Base-by-base conservation (phyloP, 176 grass and related monocot species). In the Triticum turgidum region DNA sequence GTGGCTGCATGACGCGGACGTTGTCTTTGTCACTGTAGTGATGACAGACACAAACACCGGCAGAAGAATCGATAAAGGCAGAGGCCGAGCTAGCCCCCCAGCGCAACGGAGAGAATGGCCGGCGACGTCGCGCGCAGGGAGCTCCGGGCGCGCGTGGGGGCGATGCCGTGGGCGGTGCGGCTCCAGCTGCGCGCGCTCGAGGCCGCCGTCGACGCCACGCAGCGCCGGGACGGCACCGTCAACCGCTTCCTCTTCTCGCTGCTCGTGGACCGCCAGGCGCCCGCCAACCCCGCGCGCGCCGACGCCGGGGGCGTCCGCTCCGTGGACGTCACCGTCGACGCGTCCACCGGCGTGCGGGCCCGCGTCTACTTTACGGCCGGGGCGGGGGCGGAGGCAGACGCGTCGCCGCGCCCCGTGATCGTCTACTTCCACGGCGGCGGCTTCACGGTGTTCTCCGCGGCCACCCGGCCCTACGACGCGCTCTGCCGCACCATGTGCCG, bases 401-500 rank as follows among this genome's bases (percentile, higher is more conserved):
- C 42, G n/a, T 8, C 54, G 56, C 6, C 32, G 4, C 64, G 73
- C 11, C 90, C 93, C 14, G 73, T 92, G 5, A 4, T 97, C 11
- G 80, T 97, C 2, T 85, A 87, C 86, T 91, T 92, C 86, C 94
- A 97, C 80, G 90, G 94, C 44, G 88, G 94, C 32, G 94, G 86
- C 5, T 97, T 94, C 94, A 33, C 58, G 22, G 61, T 83, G 34
- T 58, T 92, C 65, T 92, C 92, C 39, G 32, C 92, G 2, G 86
- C 92, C 5, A 73, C 89, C 15, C 7, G 67, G n/a, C 18, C 75
- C 14, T 87, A 83, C 64, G 91, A 96, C 76, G 81, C 51, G 22
- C 58, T 87, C n/a, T 82, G 89, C 89, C 89, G 87, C 64, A 77
- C 79, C 9, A 7, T 96, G 56, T 91, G 89, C 84, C 51, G 15